Base-by-base conservation (phyloP, 352 stramenopile species). In the Peronospora belbahrii region DNA sequence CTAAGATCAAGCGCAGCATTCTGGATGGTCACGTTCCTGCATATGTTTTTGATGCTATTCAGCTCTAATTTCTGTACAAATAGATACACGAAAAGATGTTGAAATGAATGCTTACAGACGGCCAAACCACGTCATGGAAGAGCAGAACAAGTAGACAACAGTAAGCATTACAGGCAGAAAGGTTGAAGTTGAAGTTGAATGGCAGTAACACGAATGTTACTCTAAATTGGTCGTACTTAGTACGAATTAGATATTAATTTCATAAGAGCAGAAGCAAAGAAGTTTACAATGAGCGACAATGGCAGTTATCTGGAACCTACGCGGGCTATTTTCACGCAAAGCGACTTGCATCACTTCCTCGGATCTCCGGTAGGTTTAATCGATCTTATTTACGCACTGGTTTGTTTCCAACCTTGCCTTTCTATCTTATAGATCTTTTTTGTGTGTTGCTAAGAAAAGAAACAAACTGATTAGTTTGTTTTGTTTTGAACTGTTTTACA, bases 1-100 rank as follows among this genome's bases (percentile, higher is more conserved):
- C 78, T 45, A 87, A 90, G 56, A 87, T 88, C 62, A 77, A 87
- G 52, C 76, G 81, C 32, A 87, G 65, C 39, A 80, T 85, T 41
- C 65, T 94, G 14, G 75, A 94, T 53, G 69, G 62, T 17, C 78
- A 92, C 40, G 80, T 95, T 6, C 85, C 85, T 28, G 74, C 81
- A n/a, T 94, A 94, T 52, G 66, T 95, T 31, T 95, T 95, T 48
- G 84, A 95, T 40, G 82, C 84, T 17, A 84, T 95, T 47, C 74
- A 87, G 62, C 61, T 92, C 17, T 84, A 69, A 41, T 42, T 18
- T 37, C 28, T 33, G 27, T 33, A 14, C 6, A 15, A 15, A 33
- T 4, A 11, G 7, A n/a, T n/a, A n/a, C n/a, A n/a, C n/a, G n/a
- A n/a, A n/a, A n/a, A n/a, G n/a, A n/a, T n/a, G n/a, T n/a, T n/a